Evolutionary conservation across 2,329 filamentous ascomycete genomes (phyloP), one percentile per base, ranked within the genome.

Genomic region (Plectosphaerella sp.): DNA sequence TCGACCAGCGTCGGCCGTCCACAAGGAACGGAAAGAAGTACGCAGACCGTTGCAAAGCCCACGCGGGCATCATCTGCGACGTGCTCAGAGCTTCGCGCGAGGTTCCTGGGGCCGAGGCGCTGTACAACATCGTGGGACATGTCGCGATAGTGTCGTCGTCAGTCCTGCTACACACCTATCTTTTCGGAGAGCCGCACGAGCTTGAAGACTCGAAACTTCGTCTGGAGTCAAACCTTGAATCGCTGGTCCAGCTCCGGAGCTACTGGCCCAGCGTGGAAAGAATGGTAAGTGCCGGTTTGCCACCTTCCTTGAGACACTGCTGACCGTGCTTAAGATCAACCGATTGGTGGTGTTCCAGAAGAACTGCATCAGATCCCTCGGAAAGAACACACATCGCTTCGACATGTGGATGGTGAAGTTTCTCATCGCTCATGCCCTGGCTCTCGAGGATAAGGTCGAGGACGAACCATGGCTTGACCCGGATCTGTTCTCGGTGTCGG

Each of bases 381-480:
- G 52, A 8, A 54, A 52, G 14, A 62, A 65, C 22, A 65, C 67
- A 1, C 63, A 69, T 51, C 58, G 63, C 1, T 65, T 82, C 52
- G 80, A 83, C 57, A 65, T 64, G 47, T 76, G 79, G 50, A 73
- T 80, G 48, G 65, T 74, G 50, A 77, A 81, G 47, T 71, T 71
- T 47, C 57, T 70, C 1, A 59, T 68, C 12, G 62, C 67, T 35
- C 66, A 71, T 53, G 58, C 63, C 1, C 45, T 67, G 12, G 55
- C 57, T 8, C 54, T 69, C 3, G 65, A 67, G 24, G 62, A 64
- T 5, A 64, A 64, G 48, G 59, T 59, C 75, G 57, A 63, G 64
- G 16, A 65, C 66, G 41, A 43, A 9, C 18, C 18, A 18, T 18
- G n/a, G 22, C 18, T 20, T 16, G 18, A 20, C 41, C 18, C 18